Percentiles rank a stretch among this genome's conserved stretches.
Conservation (phyloP, 2,329 filamentous ascomycete genomes). For the Pleoardoris graminearum region DNA sequence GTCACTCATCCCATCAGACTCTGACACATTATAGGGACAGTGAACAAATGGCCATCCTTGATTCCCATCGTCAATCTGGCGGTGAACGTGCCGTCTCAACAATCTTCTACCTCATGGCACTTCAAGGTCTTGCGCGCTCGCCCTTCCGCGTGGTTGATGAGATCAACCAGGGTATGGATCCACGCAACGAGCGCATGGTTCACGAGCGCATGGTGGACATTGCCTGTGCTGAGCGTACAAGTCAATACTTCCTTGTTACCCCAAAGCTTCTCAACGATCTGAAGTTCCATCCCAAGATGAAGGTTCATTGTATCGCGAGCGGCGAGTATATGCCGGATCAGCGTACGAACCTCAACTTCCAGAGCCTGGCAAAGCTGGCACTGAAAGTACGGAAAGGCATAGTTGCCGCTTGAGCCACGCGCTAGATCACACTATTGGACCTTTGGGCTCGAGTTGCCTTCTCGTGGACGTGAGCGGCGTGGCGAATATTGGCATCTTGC, state of each 20-base stretch:
- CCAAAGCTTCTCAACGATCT: slow-evolving; percentile 88
- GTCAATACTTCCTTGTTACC: slow-evolving; percentile 94
- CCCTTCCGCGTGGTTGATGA: slow-evolving; percentile 98
- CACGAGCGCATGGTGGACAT: slow-evolving; percentile 98
- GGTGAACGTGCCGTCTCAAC: slow-evolving; percentile 95
- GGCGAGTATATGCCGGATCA: slow-evolving; percentile 65
- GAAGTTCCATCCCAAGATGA: slow-evolving; percentile 88
- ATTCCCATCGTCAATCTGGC: slow-evolving; percentile 92
- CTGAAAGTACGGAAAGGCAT: slow-evolving; percentile 31
- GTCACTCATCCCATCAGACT: slow-evolving; percentile 1
- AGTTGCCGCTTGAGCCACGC: slow-evolving; percentile 18
- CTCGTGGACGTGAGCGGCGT: not conserved
- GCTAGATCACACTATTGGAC: not conserved
- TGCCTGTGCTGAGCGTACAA: slow-evolving; percentile 76
- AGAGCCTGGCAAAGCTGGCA: slow-evolving; percentile 41
- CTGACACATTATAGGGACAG: slow-evolving; percentile 51
- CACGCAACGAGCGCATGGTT: slow-evolving; percentile 96
- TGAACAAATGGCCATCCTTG: slow-evolving; percentile 81
- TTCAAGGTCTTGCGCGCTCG: slow-evolving; percentile 89
- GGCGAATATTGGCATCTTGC: not conserved
- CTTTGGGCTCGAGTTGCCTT: not conserved
- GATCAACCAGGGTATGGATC: slow-evolving; percentile 99
- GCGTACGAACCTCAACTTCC: slow-evolving; percentile 51
- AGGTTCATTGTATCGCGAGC: slow-evolving; percentile 88
- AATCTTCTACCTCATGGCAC: slow-evolving; percentile 98